Evolutionary conservation across 805 yeast genomes (phyloP).

Genomic region (Cyberlindnera misumaiensis): DNA sequence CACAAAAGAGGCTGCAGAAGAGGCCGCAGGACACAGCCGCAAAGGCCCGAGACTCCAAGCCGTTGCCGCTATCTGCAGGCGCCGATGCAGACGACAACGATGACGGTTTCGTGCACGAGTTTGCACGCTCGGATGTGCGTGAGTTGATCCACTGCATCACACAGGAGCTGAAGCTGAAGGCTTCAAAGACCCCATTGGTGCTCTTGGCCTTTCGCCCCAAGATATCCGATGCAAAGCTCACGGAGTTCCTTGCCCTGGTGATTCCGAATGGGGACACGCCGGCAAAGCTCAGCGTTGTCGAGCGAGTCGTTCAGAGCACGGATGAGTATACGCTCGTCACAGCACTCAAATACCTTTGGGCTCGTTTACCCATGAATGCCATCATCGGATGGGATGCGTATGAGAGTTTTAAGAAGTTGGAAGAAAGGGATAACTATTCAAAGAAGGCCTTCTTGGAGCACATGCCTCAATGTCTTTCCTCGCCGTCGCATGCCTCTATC

Average conservation of each 20-base stretch:
- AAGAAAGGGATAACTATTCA: slow-evolving; percentile 60
- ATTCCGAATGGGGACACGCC: slow-evolving; percentile 51
- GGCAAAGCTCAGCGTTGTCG: slow-evolving; percentile 37
- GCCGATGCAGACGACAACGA: slow-evolving; percentile 4
- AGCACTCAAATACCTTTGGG: slow-evolving; percentile 80
- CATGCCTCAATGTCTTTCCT: slow-evolving; percentile 77
- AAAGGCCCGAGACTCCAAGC: slow-evolving; percentile 1
- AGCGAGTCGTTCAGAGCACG: slow-evolving; percentile 38
- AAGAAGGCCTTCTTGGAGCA: slow-evolving; percentile 67
- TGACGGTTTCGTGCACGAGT: slow-evolving; percentile 32
- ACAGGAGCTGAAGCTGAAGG: slow-evolving; percentile 61
- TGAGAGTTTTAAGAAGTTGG: slow-evolving; percentile 57
- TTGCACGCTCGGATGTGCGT: slow-evolving; percentile 60
- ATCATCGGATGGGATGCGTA: slow-evolving; percentile 85
- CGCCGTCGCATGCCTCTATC: slow-evolving; percentile 85
- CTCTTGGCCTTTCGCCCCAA: slow-evolving; percentile 74
- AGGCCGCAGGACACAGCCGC: slow-evolving; percentile 6
- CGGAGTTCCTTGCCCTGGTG: slow-evolving; percentile 47
- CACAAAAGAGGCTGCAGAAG: slow-evolving; percentile 2
- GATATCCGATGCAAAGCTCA: slow-evolving; percentile 52
- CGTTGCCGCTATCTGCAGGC: slow-evolving; percentile 14
- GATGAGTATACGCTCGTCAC: slow-evolving; percentile 70
- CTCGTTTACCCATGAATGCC: slow-evolving; percentile 72
- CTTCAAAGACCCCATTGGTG: slow-evolving; percentile 65
- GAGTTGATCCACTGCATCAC: slow-evolving; percentile 66